Base-by-base conservation (phyloP, 805 yeast species). In the Zygoascus tannicola region DNA sequence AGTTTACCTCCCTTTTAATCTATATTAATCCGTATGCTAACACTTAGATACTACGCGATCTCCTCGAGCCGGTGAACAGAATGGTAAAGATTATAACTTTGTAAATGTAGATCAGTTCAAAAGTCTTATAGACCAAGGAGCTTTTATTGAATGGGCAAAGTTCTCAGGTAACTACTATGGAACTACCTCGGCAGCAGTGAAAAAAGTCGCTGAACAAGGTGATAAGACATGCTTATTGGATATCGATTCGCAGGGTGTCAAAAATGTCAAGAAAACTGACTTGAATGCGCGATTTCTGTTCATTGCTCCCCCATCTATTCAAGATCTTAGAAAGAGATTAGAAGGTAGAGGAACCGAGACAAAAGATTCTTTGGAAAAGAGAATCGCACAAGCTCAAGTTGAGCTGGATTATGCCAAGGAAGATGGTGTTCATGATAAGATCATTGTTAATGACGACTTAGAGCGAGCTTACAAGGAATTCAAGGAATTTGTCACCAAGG, bases 221-320 rank as follows among this genome's bases (percentile, higher is more conserved):
- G 84, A 86, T 55, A 78, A 74, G 64, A 81, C 80, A 43, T 92
- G 97, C 70, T 80, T 92, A 50, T 73, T 92, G 60, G 99, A 92
- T 66, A 92, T 92, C 53, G 99, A 92, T 74, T 88, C 90, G 97
- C 97, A 92, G 69, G 99, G 99, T 53, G 98, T 92, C 57, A 81
- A 84, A 68, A 74, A 86, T 21, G 96, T 92, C 52, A 92, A 92
- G 68, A 67, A 76, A 44, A 77, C 95, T 15, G 76, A 76, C 53
- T 72, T 92, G 56, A 78, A 85, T 55, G 96, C 98, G 22, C 75
- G 88, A 63, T 92, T 63, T 64, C 68, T 92, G 54, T 92, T 92
- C 60, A 64, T 92, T 49, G 81, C 95, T 34, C 99, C 99, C 28
- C 98, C 99, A 23, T 81, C 92, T 16, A 68, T 87, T 52, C 95